Conservation (phyloP, 2,329 filamentous ascomycete genomes). For the Aspergillus aculeatinus region DNA sequence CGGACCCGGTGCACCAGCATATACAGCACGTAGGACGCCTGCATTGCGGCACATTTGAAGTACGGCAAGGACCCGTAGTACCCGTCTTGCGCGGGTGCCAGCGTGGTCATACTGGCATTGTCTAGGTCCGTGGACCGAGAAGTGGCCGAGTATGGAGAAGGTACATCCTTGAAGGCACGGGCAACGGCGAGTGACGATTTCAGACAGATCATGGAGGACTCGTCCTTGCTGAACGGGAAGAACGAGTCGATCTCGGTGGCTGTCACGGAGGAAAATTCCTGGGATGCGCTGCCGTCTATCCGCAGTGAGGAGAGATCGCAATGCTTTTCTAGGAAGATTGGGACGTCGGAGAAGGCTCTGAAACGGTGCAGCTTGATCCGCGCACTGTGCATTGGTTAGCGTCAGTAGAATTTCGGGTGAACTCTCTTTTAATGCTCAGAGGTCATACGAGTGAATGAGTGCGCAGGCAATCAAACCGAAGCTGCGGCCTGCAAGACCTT, state of each 20-base stretch:
- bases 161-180: conserved; percentile 18
- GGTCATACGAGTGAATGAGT: conserved; percentile 19
- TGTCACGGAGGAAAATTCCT: neutral
- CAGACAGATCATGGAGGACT: conserved; percentile 26
- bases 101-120: neutral
- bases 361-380: conserved; percentile 25
- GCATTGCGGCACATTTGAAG: conserved; percentile 25
- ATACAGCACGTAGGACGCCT: conserved; percentile 23
- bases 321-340: conserved; percentile 24
- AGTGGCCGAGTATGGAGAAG: conserved; percentile 10
- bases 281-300: neutral
- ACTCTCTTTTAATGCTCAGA: neutral
- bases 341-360: conserved; percentile 26
- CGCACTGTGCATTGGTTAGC: conserved; percentile 11
- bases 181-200: conserved; percentile 24
- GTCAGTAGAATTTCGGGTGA: neutral
- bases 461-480: conserved; percentile 21
- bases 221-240: conserved; percentile 27
- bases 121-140: neutral
- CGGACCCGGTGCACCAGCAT: conserved; percentile 26
- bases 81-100: neutral
- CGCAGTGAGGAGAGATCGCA: conserved; percentile 21
- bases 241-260: conserved; percentile 1
- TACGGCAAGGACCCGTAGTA: conserved; percentile 23
- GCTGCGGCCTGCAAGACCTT: conserved; percentile 10